Evolutionary conservation across 129 eudicot species (phyloP).

Genomic region (Oenanthe sinensis): DNA sequence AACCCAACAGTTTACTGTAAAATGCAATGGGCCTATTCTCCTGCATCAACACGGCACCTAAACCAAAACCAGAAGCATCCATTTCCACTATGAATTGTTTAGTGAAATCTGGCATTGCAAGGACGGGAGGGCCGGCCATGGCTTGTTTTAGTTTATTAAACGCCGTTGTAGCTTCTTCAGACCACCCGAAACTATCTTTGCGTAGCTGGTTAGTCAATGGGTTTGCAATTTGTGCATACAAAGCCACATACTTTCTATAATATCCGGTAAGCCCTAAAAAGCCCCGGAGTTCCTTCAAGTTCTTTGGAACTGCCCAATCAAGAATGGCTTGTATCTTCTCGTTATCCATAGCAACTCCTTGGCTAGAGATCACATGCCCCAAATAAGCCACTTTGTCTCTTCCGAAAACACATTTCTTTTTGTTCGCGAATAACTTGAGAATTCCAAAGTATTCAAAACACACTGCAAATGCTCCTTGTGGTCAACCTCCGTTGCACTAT

Average conservation of each 20-base stretch:
- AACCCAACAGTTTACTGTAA: not conserved
- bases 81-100: not conserved
- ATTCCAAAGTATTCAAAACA: no score
- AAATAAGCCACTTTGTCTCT: not conserved
- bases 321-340: not conserved
- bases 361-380: not conserved
- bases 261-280: not conserved
- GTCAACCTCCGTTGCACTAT: not conserved
- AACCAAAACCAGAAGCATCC: not conserved
- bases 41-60: conserved; percentile 16
- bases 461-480: not conserved
- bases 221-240: not conserved
- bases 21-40: not conserved
- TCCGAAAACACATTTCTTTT: not conserved
- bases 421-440: not conserved
- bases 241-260: not conserved
- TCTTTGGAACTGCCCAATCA: not conserved
- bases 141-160: no score
- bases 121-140: no score
- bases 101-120: no score
- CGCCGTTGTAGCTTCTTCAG: no score
- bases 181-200: no score
- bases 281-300: not conserved
- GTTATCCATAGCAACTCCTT: not conserved
- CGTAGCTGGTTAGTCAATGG: no score